Evolutionary conservation across 257 asterid genomes (phyloP).

Genomic region (Fraxinus anomala): DNA sequence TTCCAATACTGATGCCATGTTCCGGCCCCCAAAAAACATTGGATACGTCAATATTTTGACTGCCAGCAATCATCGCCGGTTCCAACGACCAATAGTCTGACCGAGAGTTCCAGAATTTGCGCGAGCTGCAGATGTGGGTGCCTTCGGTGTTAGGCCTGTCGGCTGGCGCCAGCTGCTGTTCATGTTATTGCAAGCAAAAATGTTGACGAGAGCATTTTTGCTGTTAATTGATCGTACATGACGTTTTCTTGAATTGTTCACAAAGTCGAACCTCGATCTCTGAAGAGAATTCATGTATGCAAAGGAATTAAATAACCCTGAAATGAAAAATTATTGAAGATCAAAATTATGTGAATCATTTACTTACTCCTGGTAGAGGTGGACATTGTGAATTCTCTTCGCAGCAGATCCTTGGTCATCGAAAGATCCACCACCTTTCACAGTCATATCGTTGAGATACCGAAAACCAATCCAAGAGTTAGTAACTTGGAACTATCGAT

Average conservation of each 20-base stretch:
- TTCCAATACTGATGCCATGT: conserved; percentile 83
- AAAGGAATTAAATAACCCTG: too few species aligned
- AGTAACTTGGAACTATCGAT: conserved; percentile 25
- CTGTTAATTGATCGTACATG: conserved; percentile 62
- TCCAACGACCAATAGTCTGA: neutral
- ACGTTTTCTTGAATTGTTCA: conserved; percentile 43
- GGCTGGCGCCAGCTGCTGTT: conserved; percentile 52
- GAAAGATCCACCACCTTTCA: conserved; percentile 51
- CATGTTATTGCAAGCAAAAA: conserved; percentile 60
- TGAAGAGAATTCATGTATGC: conserved; percentile 9
- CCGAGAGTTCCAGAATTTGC: conserved; percentile 14
- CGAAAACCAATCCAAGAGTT: conserved; percentile 63
- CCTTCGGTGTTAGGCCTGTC: conserved; percentile 86
- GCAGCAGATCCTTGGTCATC: conserved; percentile 62
- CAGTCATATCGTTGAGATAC: conserved; percentile 34
- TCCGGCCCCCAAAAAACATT: conserved; percentile 73
- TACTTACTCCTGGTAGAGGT: too few species aligned
- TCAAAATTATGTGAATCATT: too few species aligned
- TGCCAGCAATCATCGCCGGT: conserved; percentile 83
- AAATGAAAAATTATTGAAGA: too few species aligned
- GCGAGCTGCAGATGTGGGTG: conserved; percentile 60
- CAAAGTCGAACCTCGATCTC: conserved; percentile 66
- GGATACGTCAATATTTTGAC: conserved; percentile 43
- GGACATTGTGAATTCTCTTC: too few species aligned
- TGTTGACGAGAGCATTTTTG: conserved; percentile 58